Base-by-base conservation (phyloP, 2,329 filamentous ascomycete genomes). In the Geosmithia putterillii region DNA sequence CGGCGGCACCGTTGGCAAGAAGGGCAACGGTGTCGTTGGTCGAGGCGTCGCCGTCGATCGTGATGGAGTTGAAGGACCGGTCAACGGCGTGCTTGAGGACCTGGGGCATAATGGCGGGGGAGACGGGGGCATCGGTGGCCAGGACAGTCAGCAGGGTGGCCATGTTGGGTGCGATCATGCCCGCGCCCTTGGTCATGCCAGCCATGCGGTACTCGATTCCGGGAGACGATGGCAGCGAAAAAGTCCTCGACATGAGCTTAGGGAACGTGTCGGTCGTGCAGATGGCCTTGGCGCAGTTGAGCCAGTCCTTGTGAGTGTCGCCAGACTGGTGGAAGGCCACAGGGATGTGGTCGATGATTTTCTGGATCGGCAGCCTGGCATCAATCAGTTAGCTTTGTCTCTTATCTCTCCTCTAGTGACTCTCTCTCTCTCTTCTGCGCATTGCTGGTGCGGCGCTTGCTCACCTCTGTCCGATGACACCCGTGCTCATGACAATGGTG, bases 151-250 rank as follows among this genome's bases (percentile, higher is more conserved):
- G 79, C 28, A 96, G 76, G 1, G 92, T 98, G 23, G 88, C 92
- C 89, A 98, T 95, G 69, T 98, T 96, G 40, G 92, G 92, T 58
- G 95, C 89, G 61, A 98, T 95, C 92, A 98, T 98, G 57, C 92
- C 92, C 5, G 92, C 92, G 45, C 92, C 92, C 69, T 98, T 98
- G 56, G 90, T 94, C 79, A 94, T 94, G 53, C 92, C 92, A 12
- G 86, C 88, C 41, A 98, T 83, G 53, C 76, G 74, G 66, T 95
- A 98, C 59, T 83, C 80, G 41, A 78, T 70, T 17, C 71, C 71
- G 0, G 85, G 79, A 4, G 85, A 84, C 2, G 85, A 89, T 4
- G 92, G 89, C 25, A 98, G 77, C 22, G 71, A 79, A 64, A 96
- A 98, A 14, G 79, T 79, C 52, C 76, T 79, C 18, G 89, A 95